A percentile compares a stretch with the other conserved stretches of the same genome.
These are phyloP conservation scores for Aspergillus caelatus DNA, from an alignment of 2,329 filamentous ascomycete species.

Conservation along the genomic window DNA sequence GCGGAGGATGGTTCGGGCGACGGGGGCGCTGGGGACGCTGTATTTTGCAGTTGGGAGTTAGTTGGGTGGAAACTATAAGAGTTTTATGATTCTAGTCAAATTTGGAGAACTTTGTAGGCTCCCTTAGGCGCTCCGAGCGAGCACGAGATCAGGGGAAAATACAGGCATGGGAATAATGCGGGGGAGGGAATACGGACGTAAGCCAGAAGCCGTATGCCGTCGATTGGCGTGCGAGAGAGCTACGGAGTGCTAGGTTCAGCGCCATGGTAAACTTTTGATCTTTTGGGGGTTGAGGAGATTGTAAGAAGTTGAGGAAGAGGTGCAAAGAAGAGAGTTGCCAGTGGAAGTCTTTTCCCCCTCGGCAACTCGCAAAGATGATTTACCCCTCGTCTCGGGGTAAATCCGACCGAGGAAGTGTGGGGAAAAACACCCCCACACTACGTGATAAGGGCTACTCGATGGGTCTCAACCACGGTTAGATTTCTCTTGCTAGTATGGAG, in stretches of 20 bases:
- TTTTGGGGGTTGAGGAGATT: neutral
- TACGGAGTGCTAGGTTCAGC: constrained; percentile 13
- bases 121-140: rapidly evolving
- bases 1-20: constrained; percentile 39
- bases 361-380: neutral
- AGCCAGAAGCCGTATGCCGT: constrained; percentile 39
- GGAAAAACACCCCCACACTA: neutral
- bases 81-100: neutral
- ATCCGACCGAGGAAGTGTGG: constrained; percentile 2
- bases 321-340: neutral
- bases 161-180: neutral
- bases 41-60: neutral
- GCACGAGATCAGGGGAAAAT: neutral
- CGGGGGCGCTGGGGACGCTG: constrained; percentile 33
- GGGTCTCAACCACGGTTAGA: no score
- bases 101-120: neutral
- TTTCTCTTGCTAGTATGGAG: no score
- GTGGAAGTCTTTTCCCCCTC: neutral
- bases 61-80: neutral
- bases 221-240: constrained; percentile 16
- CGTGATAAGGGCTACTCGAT: no score
- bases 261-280: neutral
- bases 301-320: neutral
- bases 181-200: constrained; percentile 24
- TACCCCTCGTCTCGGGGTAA: constrained; percentile 5